Conservation (phyloP, 2,329 filamentous ascomycete species). For the Parasarocladium wereldwijsianum region DNA sequence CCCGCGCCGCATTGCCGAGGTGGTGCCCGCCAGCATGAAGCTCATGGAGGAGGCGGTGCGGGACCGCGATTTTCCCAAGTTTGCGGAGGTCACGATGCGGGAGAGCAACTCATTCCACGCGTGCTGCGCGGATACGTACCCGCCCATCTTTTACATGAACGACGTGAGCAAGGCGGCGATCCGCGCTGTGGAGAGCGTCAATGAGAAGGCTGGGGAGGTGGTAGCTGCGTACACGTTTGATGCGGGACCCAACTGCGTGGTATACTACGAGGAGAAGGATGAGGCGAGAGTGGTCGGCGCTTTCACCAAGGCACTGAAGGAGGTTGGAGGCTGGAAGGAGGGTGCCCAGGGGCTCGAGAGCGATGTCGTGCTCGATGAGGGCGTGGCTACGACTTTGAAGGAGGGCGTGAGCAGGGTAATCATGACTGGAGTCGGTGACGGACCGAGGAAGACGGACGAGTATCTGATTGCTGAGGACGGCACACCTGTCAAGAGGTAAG, state of each 20-base stretch:
- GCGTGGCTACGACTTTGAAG: slow-evolving; percentile 51
- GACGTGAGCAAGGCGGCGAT: slow-evolving; percentile 82
- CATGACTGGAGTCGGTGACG: slow-evolving; percentile 79
- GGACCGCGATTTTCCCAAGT: slow-evolving; percentile 67
- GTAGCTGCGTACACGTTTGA: slow-evolving; percentile 96
- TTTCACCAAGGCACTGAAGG: slow-evolving; percentile 52
- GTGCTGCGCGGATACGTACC: slow-evolving; percentile 85
- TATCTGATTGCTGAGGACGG: slow-evolving; percentile 59
- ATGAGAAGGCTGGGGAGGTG: slow-evolving; percentile 59
- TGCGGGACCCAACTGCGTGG: slow-evolving; percentile 88
- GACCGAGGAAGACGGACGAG: slow-evolving; percentile 66
- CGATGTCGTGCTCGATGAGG: slow-evolving; percentile 46
- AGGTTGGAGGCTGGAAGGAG: slow-evolving; percentile 58
- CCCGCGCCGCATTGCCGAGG: slow-evolving; percentile 53
- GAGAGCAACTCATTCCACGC: slow-evolving; percentile 97
- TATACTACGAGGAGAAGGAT: slow-evolving; percentile 84
- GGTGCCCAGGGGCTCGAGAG: slow-evolving; percentile 37
- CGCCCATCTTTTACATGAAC: slow-evolving; percentile 98
- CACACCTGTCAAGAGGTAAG: slow-evolving; percentile 23
- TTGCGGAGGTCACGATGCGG: slow-evolving; percentile 86
- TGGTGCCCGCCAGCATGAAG: slow-evolving; percentile 73
- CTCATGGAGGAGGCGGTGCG: slow-evolving; percentile 73
- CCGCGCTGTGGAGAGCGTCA: slow-evolving; percentile 78
- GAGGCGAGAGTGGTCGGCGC: slow-evolving; percentile 58
- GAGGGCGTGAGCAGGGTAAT: slow-evolving; percentile 81